These are phyloP conservation scores for Leccinum uliginosum DNA, from an alignment of 768 basidiomycete genomes.

Conservation along the genomic window DNA sequence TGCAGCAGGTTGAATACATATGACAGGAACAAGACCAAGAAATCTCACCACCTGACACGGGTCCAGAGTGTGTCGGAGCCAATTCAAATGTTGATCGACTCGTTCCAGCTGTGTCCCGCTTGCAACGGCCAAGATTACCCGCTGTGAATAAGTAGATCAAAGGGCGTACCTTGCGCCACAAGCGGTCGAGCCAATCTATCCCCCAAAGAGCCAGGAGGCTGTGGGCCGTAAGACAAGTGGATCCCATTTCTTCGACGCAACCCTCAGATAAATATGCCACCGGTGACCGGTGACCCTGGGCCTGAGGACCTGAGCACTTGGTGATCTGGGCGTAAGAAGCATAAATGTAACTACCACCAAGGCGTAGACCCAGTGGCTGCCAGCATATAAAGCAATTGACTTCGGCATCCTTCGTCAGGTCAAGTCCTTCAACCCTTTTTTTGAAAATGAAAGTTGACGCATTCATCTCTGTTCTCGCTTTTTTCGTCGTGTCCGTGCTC, in stretches of 20 bases:
- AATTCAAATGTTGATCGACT: neutral
- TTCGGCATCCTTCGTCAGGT: neutral
- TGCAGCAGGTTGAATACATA: neutral
- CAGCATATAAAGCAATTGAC: slow-evolving; percentile 2
- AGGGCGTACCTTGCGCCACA: neutral
- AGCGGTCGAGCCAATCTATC: neutral
- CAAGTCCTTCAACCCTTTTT: neutral
- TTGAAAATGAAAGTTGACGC: slow-evolving; percentile 17
- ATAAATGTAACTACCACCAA: neutral
- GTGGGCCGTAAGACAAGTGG: neutral
- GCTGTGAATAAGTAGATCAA: neutral
- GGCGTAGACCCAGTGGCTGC: neutral
- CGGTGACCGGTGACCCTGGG: neutral
- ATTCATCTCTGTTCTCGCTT: slow-evolving; percentile 3
- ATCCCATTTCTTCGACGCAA: neutral
- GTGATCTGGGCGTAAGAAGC: neutral
- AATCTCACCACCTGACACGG: neutral
- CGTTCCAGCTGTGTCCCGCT: neutral
- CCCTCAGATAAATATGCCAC: neutral
- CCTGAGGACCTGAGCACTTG: neutral
- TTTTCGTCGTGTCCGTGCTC: slow-evolving; percentile 9
- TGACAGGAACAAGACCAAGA: neutral
- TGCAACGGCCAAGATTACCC: slow-evolving; percentile 1
- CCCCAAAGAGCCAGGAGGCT: neutral
- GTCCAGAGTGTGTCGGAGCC: neutral